A percentile compares a stretch with the other conserved stretches of the same genome.
Conservation (phyloP, 106 monocot species). For the Narthecium ossifragum region DNA sequence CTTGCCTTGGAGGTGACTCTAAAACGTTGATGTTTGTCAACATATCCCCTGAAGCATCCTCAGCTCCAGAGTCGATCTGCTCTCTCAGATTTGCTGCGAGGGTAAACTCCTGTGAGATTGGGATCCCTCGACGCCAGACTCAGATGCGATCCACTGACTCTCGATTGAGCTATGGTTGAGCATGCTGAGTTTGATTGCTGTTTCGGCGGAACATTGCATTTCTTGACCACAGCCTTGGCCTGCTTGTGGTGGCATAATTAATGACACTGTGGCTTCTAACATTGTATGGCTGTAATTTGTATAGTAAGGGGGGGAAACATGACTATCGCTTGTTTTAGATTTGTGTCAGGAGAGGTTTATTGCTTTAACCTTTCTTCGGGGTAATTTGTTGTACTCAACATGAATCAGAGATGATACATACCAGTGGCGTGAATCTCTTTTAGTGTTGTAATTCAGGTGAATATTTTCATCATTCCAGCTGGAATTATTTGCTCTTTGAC, state of each 20-base stretch:
- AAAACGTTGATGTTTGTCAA: slow-evolving; percentile 97
- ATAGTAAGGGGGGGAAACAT: no score
- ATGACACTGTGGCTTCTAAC: slow-evolving; percentile 6
- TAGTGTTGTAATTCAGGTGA: no score
- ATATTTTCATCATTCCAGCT: no score
- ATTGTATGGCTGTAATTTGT: slow-evolving; percentile 14
- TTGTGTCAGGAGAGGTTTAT: no score
- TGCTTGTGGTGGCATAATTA: slow-evolving; percentile 3
- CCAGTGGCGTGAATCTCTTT: no score
- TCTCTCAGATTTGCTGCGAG: slow-evolving; percentile 84
- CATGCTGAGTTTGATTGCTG: no score
- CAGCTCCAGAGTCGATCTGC: slow-evolving; percentile 63
- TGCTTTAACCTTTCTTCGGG: no score
- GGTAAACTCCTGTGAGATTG: slow-evolving; percentile 82
- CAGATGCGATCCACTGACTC: slow-evolving; percentile 30
- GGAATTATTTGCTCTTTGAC: no score
- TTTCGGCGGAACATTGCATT: no score
- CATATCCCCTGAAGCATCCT: slow-evolving; percentile 63
- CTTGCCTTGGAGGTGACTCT: slow-evolving; percentile 87
- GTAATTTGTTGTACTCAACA: no score
- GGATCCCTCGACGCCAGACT: slow-evolving; percentile 67
- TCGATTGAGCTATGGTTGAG: slow-evolving; percentile 36
- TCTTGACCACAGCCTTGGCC: background rate
- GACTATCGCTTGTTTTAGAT: no score
- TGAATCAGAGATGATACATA: no score